Base-by-base conservation (phyloP, 805 yeast genomes). In the Saccharomyces kudriavzevii region DNA sequence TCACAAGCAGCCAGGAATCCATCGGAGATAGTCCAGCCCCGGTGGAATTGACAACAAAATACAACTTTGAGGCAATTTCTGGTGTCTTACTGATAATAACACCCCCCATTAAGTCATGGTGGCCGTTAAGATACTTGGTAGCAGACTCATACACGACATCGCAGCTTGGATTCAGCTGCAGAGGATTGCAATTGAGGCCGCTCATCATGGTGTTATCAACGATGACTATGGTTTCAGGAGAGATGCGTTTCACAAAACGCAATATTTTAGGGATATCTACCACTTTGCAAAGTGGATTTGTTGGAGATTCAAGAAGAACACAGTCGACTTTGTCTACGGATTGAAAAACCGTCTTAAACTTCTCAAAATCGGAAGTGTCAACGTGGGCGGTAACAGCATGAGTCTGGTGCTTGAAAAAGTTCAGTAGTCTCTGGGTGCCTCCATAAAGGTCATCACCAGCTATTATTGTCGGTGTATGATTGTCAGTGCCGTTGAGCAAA, bases 171-270 rank as follows among this genome's bases (percentile, higher is more conserved):
- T 94, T 95, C 60, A 87, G 79, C 60, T 87, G 89, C 59, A 91
- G 76, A 4, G 98, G 97, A 25, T 85, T 78, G 83, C 88, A 83
- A 63, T 85, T 77, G 56, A 91, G 70, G 11, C 97, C 97, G 28
- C 96, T 84, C 95, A 91, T 86, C 98, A 91, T 91, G 55, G 97
- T 92, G 76, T 92, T 91, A 72, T 91, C 97, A 57, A 91, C 91
- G 13, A 89, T 96, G 45, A 89, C 83, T 49, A 85, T 67, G 52
- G 86, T 77, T 40, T 83, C 77, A 17, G 95, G 89, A 64, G 78
- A 85, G 45, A 78, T 75, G 46, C 71, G 67, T 66, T 89, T 94
- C 47, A 91, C 90, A 56, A 80, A 75, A 40, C 74, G 73, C 17
- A 90, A 73, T 55, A 90, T 83, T 31, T 81, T 73, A 56, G 80